These are phyloP conservation scores for Syncephalastrum sp. DNA, from an alignment of 371 early-diverging fungal species.

Conservation along the genomic window DNA sequence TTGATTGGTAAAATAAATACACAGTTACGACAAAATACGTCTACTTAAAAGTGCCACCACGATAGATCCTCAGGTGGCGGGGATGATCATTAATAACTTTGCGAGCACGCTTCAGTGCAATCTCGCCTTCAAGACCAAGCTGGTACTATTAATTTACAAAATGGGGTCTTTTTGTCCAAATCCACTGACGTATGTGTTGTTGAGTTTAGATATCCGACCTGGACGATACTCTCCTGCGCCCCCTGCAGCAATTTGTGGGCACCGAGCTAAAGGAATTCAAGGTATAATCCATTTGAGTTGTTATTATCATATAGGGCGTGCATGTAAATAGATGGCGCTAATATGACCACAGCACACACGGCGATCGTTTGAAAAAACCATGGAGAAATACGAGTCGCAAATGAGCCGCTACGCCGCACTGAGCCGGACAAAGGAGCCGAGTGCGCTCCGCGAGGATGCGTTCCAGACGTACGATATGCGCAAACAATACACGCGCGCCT, in stretches of 20 bases:
- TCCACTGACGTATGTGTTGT: slow-evolving; percentile 20
- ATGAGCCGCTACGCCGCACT: slow-evolving; percentile 54
- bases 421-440: slow-evolving; percentile 67
- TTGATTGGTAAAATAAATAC: slow-evolving; percentile 30
- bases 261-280: slow-evolving; percentile 52
- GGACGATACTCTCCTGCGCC: slow-evolving; percentile 51
- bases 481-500: slow-evolving; percentile 56
- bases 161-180: slow-evolving; percentile 1
- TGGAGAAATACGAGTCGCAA: slow-evolving; percentile 69
- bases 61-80: slow-evolving; percentile 36
- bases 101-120: slow-evolving; percentile 47
- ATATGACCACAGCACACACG: slow-evolving; percentile 36
- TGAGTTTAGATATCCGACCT: slow-evolving; percentile 47
- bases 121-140: slow-evolving; percentile 46
- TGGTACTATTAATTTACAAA: slow-evolving; percentile 34
- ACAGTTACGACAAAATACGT: not conserved
- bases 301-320: not conserved
- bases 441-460: slow-evolving; percentile 69
- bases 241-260: slow-evolving; percentile 56
- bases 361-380: slow-evolving; percentile 53
- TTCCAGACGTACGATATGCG: slow-evolving; percentile 66
- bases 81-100: slow-evolving; percentile 35
- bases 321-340: too few relatives aligned
- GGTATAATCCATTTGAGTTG: not conserved
- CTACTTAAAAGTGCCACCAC: not conserved